Percentiles rank a stretch among this genome's conserved stretches.
These are phyloP conservation scores for Podospora appendiculata DNA, from an alignment of 495 filamentous ascomycete genomes.

Conservation along the genomic window DNA sequence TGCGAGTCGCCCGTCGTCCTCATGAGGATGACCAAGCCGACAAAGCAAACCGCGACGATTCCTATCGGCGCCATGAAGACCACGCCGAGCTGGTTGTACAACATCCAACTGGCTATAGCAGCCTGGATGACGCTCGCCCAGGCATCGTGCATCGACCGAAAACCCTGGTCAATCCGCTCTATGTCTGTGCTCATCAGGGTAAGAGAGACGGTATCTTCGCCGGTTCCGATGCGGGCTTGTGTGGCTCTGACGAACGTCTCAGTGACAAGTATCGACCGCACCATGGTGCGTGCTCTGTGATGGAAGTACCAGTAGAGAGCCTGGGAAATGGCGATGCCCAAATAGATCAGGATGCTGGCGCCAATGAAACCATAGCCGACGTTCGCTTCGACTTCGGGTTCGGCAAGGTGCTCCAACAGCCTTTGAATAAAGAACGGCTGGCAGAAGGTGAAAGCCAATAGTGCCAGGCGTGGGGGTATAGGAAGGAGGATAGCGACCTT, in stretches of 20 bases:
- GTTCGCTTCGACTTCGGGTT: not conserved
- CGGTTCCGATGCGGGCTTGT: conserved; percentile 29
- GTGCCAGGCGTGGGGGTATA: conserved; percentile 16
- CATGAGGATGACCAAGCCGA: not conserved
- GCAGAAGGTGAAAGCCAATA: conserved; percentile 4
- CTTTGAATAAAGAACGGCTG: conserved; percentile 9
- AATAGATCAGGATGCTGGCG: not conserved
- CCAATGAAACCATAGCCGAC: not conserved
- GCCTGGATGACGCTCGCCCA: conserved; percentile 45
- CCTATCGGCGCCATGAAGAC: conserved; percentile 40
- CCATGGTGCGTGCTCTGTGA: conserved; percentile 37
- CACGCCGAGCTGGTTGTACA: conserved; percentile 43
- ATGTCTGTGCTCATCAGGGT: conserved; percentile 51
- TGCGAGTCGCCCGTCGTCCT: conserved; percentile 12
- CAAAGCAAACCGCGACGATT: conserved; percentile 33
- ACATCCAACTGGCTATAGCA: conserved; percentile 45
- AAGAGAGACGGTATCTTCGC: conserved; percentile 43
- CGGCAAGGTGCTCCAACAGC: not conserved
- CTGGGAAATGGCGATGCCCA: not conserved
- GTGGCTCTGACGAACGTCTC: conserved; percentile 47
- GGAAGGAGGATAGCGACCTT: conserved; percentile 28
- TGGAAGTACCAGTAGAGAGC: not conserved
- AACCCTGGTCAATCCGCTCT: conserved; percentile 16
- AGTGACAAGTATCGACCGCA: conserved; percentile 45
- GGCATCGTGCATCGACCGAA: conserved; percentile 16